Evolutionary conservation across 2,329 filamentous ascomycete genomes (phyloP), one percentile per base, ranked within the genome.

Genomic region (Bertia moriformis): DNA sequence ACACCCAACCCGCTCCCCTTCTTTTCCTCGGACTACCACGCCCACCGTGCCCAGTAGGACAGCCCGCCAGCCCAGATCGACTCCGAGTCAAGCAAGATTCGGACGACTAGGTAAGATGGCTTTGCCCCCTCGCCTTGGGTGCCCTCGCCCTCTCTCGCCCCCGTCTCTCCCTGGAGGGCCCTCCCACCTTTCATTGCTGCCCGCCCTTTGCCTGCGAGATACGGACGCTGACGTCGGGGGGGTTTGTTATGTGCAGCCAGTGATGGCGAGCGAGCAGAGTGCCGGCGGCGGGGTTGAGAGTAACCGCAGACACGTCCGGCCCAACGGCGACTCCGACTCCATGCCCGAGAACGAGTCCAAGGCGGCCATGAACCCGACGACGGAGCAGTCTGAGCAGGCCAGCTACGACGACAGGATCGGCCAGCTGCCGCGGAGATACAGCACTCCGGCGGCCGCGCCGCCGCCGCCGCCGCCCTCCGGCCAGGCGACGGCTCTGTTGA

Each of bases 221-320:
- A 19, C 22, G 18, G 19, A 17, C 18, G 13, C 30, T 30, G 17
- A 14, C 39, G 19, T 29, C 19, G n/a, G n/a, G 32, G 27, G 13
- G 13, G 17, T 24, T 7, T 27, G 13, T 7, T 35, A 27, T 14
- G 14, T 15, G 37, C n/a, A n/a, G n/a, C n/a, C n/a, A n/a, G n/a
- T n/a, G n/a, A 64, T 60, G 49, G 58, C 65, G 54, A 59, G 57
- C 45, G 63, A 70, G 45, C 66, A 70, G 53, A n/a, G n/a, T n/a
- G 61, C 61, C 41, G 62, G 62, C 39, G 58, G 64, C 39, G 53
- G 57, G 37, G 47, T 57, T 33, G 56, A 59, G 39, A 56, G 56
- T 52, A 54, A 49, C 39, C 49, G 52, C 46, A 52, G 22, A 27
- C 22, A 27, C 7, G 22, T 27, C 22, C 22, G 22, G 35, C 17